A percentile compares a stretch with the other conserved stretches of the same genome.
phyloP scores from a whole-genome alignment of 768 basidiomycete species.

The Suillus ampliporus region DNA sequence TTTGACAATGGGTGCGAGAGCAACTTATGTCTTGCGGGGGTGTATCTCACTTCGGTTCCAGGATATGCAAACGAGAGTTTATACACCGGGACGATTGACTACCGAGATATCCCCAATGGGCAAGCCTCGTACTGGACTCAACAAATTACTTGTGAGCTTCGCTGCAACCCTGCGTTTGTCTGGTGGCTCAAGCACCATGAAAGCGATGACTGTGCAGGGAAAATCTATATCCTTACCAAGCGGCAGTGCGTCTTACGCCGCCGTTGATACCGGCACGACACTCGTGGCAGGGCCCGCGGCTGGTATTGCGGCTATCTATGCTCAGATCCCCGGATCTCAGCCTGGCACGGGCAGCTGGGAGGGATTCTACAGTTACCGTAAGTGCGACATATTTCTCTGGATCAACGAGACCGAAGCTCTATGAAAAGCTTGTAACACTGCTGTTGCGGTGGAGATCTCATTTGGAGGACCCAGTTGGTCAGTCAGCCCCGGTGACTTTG shows the following conservation, averaged over 20 bases:
- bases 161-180: background rate
- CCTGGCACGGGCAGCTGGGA: conserved; percentile 43
- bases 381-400: conserved; percentile 22
- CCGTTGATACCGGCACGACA: conserved; percentile 67
- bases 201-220: conserved; percentile 45
- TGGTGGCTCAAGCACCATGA: background rate
- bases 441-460: conserved; percentile 44
- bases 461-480: conserved; percentile 55
- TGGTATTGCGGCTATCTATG: conserved; percentile 48
- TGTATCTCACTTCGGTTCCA: conserved; percentile 28
- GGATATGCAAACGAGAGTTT: conserved; percentile 61
- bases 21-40: conserved; percentile 16
- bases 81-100: conserved; percentile 57
- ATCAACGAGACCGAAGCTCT: background rate
- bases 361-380: conserved; percentile 55
- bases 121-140: conserved; percentile 55
- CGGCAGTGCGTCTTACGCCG: conserved; percentile 43
- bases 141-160: conserved; percentile 32
- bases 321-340: conserved; percentile 48
- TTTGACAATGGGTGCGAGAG: conserved; percentile 64
- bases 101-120: conserved; percentile 46
- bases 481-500: conserved; percentile 55
- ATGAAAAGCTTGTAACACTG: conserved; percentile 47
- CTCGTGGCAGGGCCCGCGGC: conserved; percentile 56
- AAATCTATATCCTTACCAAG: conserved; percentile 36